Base-by-base conservation (phyloP, 2,329 filamentous ascomycete genomes). In the Pyrenophora tritici-repentis region DNA sequence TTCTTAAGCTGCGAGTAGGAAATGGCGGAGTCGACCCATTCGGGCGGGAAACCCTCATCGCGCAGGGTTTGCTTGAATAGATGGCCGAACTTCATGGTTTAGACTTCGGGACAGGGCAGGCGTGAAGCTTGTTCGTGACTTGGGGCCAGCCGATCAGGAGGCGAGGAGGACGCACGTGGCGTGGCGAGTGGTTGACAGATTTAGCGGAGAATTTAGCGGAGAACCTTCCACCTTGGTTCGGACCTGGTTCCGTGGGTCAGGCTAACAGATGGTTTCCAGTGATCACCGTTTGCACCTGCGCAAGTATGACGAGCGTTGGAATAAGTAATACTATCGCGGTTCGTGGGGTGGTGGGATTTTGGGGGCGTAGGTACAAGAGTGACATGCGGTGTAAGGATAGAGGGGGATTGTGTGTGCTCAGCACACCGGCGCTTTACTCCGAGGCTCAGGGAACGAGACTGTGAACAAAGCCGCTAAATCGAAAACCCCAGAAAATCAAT, bases 1-100 rank as follows among this genome's bases (percentile, higher is more conserved):
- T 95, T 96, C 75, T 96, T 96, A 49, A 96, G 82, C 72, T 91
- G 84, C 37, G 87, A 83, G 71, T 96, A 96, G 2, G 89, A 90
- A 55, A 96, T 89, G 41, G 91, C 90, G 22, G 85, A 86, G 37
- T 87, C 81, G 41, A 91, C 75, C 83, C 82, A 85, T 67, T 87
- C 85, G 42, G 83, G 76, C 6, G 91, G 91, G 69, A 91, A 96
- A 58, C 83, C 87, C 79, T 90, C 87, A 58, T 79, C 82, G 56
- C 83, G 79, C 55, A 96, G 80, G 42, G 83, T 81, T 63, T 87
- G 83, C 68, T 86, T 85, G 71, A 91, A 94, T 66, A 86, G 83
- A 69, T 88, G 89, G 22, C 86, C 90, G 74, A 95, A 96, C 80
- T 96, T 96, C 91, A 96, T 96, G 56, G 48, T 53, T 42, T 24